Evolutionary conservation across 768 basidiomycete species (phyloP), one percentile per base, ranked within the genome.

Genomic region (Xanthoconium purpureum): DNA sequence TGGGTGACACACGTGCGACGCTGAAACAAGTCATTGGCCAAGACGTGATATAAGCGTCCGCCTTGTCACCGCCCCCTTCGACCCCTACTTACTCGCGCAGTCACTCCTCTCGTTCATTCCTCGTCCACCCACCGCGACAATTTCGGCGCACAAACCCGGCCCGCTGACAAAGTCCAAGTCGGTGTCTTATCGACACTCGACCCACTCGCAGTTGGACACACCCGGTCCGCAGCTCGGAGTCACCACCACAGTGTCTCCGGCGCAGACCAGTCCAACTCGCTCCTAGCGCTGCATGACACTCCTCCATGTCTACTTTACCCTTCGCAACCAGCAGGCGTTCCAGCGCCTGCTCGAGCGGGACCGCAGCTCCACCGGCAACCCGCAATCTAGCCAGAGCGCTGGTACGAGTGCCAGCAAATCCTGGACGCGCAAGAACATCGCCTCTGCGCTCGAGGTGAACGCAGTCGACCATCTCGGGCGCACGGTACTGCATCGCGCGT

Each of bases 401-500:
- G n/a, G n/a, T n/a, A 69, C 72, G 51, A 82, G 84, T 63, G 77
- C 77, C 9, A 77, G 81, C 51, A 81, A 78, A 63, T 85, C 85
- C 11, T 84, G 83, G 83, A 82, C 73, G 58, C 75, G 79, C 62
- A 78, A 77, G 61, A 70, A 76, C 52, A 64, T 81, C 55, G 61
- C 49, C 55, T 57, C 55, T 10, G 65, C 63, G 2, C 67, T 65
- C 56, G 84, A 93, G 67, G 79, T 93, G 45, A 94, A 94, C 62
- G 81, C 84, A 3, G 74, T 81, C 33, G 91, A 94, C 67, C 70
- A 75, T 66, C 75, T 89, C 30, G 91, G 92, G 11, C 76, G 87
- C 55, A 89, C 91, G 0, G 86, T 88, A 1, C 79, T 97, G 11
- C 95, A 98, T 66, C 81, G 94, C 38, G 88, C 89, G 0, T 91